phyloP scores from a whole-genome alignment of 352 stramenopile genomes.

The Phytopythium helicoides region DNA sequence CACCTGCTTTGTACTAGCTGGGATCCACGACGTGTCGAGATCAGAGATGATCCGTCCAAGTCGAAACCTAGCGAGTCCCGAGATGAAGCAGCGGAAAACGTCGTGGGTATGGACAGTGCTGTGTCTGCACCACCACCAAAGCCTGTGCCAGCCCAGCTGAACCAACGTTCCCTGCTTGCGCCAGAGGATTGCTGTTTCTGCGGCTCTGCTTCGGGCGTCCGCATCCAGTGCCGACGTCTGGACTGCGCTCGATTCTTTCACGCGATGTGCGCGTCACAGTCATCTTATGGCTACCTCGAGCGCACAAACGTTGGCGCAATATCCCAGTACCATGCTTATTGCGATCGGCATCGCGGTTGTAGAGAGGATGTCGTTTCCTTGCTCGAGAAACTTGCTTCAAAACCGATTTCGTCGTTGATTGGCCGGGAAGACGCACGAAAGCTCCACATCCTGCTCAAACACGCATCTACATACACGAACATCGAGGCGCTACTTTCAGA shows the following conservation, averaged over 20 bases:
- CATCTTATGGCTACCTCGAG: conserved; percentile 32
- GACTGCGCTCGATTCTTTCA: conserved; percentile 66
- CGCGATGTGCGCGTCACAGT: conserved; percentile 47
- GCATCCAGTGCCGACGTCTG: conserved; percentile 56
- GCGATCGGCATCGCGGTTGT: conserved; percentile 48
- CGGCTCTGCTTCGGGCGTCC: conserved; percentile 25
- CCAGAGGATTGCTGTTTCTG: conserved; percentile 54
- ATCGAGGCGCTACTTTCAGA: conserved; percentile 40
- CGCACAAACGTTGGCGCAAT: conserved; percentile 24
- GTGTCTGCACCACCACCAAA: neutral
- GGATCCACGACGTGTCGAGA: conserved; percentile 34
- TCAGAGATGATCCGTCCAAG: neutral
- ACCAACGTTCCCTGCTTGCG: conserved; percentile 1
- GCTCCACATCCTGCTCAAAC: conserved; percentile 40
- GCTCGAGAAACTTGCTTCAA: conserved; percentile 50
- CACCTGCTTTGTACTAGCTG: conserved; percentile 49
- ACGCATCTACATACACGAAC: conserved; percentile 34
- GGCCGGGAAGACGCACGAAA: conserved; percentile 51
- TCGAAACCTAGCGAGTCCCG: conserved; percentile 3
- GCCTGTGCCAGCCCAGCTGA: neutral
- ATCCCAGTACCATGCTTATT: conserved; percentile 60
- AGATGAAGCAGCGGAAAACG: conserved; percentile 12
- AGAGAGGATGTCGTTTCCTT: conserved; percentile 39
- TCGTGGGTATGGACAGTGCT: too few species aligned
- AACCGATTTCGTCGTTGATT: conserved; percentile 41